phyloP scores from a whole-genome alignment of 2,329 filamentous ascomycete species.

The Nakataea oryzae region DNA sequence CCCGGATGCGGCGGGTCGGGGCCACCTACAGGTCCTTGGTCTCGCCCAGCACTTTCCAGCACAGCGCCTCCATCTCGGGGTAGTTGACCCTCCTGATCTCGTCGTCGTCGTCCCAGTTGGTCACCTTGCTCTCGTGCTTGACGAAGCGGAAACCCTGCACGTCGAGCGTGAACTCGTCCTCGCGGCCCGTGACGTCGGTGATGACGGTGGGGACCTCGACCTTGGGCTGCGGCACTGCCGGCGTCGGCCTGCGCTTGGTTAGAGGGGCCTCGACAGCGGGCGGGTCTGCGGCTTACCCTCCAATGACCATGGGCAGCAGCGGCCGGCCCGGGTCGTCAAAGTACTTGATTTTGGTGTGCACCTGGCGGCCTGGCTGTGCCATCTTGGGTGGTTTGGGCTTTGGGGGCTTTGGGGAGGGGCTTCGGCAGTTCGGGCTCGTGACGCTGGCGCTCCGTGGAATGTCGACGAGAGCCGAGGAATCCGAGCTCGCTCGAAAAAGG shows the following conservation, averaged over 20 bases:
- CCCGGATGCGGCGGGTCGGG: no score
- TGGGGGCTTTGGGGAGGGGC: no score
- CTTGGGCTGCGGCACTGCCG: background rate
- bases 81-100: background rate
- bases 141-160: conserved; percentile 44
- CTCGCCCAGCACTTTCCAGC: background rate
- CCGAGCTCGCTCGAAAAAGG: no score
- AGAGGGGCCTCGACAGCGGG: no score
- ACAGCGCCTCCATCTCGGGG: background rate
- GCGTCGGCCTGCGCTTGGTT: no score
- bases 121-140: conserved; percentile 29
- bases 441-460: no score
- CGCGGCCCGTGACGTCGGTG: conserved; percentile 26
- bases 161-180: conserved; percentile 50
- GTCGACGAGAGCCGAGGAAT: no score
- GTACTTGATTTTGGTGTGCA: conserved; percentile 19
- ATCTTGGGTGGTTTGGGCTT: no score
- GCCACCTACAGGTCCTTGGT: background rate
- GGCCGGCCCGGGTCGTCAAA: conserved; percentile 26
- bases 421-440: no score
- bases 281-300: background rate
- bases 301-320: conserved; percentile 23
- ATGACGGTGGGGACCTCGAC: background rate
- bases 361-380: no score
- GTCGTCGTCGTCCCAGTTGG: conserved; percentile 9